Conservation (phyloP, 352 stramenopile species). For the Phytophthora cajani region DNA sequence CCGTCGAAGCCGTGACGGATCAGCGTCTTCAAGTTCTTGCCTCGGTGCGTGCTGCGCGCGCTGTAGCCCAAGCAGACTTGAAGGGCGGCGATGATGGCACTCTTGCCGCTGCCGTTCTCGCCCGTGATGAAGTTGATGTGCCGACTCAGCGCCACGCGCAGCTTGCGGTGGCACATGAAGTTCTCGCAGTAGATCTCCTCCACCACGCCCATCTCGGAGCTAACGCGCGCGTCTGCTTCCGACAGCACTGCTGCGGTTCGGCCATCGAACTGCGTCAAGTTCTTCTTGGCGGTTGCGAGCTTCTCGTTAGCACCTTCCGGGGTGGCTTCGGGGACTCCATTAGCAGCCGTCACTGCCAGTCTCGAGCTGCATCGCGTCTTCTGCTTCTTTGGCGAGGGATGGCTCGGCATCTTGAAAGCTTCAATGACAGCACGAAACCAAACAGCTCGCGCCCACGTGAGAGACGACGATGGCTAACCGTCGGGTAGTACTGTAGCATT, state of each 20-base stretch:
- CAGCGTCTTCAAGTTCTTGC: conserved; percentile 95
- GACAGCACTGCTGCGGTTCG: not conserved
- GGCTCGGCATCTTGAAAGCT: not conserved
- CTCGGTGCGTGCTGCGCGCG: conserved; percentile 93
- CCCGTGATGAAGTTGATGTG: conserved; percentile 93
- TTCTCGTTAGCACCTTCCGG: not conserved
- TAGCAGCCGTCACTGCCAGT: not conserved
- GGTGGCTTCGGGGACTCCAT: not conserved
- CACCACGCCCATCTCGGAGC: conserved; percentile 94
- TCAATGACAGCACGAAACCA: no score
- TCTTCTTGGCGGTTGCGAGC: not conserved
- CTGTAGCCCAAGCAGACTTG: conserved; percentile 97
- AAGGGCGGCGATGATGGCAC: conserved; percentile 96
- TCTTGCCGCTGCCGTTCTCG: conserved; percentile 96
- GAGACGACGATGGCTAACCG: no score
- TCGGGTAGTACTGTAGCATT: no score
- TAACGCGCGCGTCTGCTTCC: conserved; percentile 19
- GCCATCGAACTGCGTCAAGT: conserved; percentile 6
- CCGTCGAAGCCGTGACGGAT: conserved; percentile 93
- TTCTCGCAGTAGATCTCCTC: conserved; percentile 97
- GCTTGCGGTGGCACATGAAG: conserved; percentile 98
- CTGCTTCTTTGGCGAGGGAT: conserved; percentile 11
- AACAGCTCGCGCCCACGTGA: no score
- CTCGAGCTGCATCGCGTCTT: not conserved
- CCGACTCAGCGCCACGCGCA: conserved; percentile 85